phyloP scores from a whole-genome alignment of 176 grass and related monocot species.

The Themeda triandra region DNA sequence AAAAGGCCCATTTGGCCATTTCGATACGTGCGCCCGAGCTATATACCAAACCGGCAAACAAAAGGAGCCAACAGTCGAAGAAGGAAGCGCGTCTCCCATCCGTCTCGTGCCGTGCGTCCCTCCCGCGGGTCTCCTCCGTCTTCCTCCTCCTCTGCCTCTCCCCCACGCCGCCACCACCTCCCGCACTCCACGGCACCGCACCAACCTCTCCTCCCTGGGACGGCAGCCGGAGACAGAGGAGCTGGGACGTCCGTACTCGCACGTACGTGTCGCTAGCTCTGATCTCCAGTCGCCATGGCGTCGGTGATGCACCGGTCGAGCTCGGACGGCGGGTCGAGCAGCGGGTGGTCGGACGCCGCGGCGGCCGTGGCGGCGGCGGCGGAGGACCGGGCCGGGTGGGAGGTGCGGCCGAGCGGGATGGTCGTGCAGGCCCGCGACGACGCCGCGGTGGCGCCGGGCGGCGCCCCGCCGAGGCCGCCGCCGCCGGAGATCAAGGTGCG shows the following conservation, averaged over 20 bases:
- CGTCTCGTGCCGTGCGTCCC: too few species aligned
- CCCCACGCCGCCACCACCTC: not conserved
- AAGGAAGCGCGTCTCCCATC: not conserved
- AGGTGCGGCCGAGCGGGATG: constrained; percentile 82
- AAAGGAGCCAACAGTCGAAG: not conserved
- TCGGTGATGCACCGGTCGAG: constrained; percentile 67
- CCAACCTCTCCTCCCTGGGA: not conserved
- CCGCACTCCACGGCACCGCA: not conserved
- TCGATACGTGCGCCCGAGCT: not conserved
- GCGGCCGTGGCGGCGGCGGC: constrained; percentile 27
- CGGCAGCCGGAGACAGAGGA: too few species aligned
- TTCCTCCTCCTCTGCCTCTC: not conserved
- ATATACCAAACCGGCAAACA: not conserved
- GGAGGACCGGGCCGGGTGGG: constrained; percentile 53
- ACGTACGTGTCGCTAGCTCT: not conserved
- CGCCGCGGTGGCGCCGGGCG: not conserved
- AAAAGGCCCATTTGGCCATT: not conserved
- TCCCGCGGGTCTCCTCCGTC: not conserved
- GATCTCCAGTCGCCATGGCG: not conserved
- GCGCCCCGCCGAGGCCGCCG: constrained; percentile 35
- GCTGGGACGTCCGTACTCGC: not conserved
- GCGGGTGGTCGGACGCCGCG: constrained; percentile 75
- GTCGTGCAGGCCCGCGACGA: constrained; percentile 70
- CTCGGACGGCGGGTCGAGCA: constrained; percentile 88
- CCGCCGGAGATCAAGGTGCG: constrained; percentile 63